These are phyloP conservation scores for Gastrodia elata DNA, from an alignment of 106 monocot genomes.

Conservation along the genomic window DNA sequence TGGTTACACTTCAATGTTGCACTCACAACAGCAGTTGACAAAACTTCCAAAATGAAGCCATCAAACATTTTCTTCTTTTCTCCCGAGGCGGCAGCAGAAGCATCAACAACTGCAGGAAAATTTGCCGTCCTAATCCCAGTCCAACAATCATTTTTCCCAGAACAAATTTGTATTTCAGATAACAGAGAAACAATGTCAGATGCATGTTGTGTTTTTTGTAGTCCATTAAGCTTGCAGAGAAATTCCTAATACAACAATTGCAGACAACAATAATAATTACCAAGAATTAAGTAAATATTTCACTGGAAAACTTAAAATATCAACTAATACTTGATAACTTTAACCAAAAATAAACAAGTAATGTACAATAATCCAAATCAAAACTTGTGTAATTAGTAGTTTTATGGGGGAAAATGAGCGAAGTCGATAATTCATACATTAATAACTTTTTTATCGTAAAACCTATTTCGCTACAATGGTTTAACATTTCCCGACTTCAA, in stretches of 20 bases:
- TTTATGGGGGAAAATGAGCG: too few relatives aligned
- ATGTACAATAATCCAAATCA: not conserved
- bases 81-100: conserved; percentile 92
- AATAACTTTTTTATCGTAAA: too few relatives aligned
- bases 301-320: not conserved
- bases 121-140: conserved; percentile 84
- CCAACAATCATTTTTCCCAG: conserved; percentile 88
- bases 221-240: conserved; percentile 80
- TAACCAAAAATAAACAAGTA: not conserved
- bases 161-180: conserved; percentile 82
- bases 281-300: not conserved
- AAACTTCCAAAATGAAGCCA: conserved; percentile 70
- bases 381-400: not conserved
- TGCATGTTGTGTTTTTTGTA: conserved; percentile 78
- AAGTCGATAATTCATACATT: too few relatives aligned
- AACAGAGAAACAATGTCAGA: conserved; percentile 84
- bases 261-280: conserved; percentile 5
- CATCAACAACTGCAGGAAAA: conserved; percentile 82
- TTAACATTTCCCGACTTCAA: too few relatives aligned
- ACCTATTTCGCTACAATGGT: too few relatives aligned
- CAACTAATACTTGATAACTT: not conserved
- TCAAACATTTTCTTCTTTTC: conserved; percentile 67
- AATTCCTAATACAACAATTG: conserved; percentile 54
- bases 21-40: conserved; percentile 82
- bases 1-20: conserved; percentile 82